Evolutionary conservation across 768 basidiomycete species (phyloP), one percentile per base, ranked within the genome.

Genomic region (Tylopilus balloui): DNA sequence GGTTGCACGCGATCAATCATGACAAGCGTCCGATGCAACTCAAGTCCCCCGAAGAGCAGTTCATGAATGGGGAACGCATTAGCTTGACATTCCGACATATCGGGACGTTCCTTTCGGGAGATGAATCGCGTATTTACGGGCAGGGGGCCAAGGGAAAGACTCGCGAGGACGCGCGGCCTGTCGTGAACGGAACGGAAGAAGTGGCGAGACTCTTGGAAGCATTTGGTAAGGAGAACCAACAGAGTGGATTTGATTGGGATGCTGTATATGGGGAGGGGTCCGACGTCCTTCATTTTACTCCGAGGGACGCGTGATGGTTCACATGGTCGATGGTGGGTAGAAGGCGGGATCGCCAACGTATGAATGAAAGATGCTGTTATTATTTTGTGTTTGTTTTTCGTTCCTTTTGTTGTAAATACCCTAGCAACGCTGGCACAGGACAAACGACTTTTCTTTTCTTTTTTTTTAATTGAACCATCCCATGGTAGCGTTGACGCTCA

Each of bases 1-100:
- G 87, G 85, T 69, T 89, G 46, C 88, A 92, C 59, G 80, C 78
- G 35, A 86, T 92, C 55, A 79, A 81, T 51, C 79, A 80, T 46
- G 88, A 91, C 69, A 89, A 86, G 54, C 83, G 89, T 1, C 77
- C 79, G 3, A 50, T 73, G 3, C 50, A 61, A 6, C 61, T 67
- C 3, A 91, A 90, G 64, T 71, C 75, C 2, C 60, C 64, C 2
- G 76, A 69, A 21, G 88, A 91, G 67, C 75, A 65, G 25, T 68
- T 70, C 37, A 71, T 76, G 56, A 61, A 70, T n/a, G 84, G 83
- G 21, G 83, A 75, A 43, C 76, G 88, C 40, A 88, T 91, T 62
- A 88, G 87, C 59, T 66, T 90, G 57, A 92, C 88, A 9, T 90
- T 91, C 67, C 74, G 88, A 32, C 73, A 77, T 48, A 90, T 91